Evolutionary conservation across 169 alveolate genomes (phyloP), one percentile per base, ranked within the genome.

Genomic region (Eimeria praecox): DNA sequence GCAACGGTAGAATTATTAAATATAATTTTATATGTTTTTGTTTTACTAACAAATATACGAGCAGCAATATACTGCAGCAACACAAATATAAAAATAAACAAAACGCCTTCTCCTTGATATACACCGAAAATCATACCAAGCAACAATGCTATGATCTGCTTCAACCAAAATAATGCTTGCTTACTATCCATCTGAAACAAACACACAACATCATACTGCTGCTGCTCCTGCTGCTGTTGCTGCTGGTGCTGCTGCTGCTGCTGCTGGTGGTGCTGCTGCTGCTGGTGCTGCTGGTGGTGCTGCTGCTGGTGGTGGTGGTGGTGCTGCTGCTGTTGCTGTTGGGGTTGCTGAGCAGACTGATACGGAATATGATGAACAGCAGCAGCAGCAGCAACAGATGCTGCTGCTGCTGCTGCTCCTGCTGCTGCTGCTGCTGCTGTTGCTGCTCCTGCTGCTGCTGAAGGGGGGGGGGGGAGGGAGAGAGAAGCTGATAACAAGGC

Each of bases 351-450:
- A n/a, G n/a, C n/a, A n/a, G n/a, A n/a, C n/a, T n/a, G n/a, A n/a
- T n/a, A n/a, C n/a, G n/a, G n/a, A n/a, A n/a, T n/a, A n/a, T n/a
- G n/a, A n/a, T n/a, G n/a, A n/a, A n/a, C n/a, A 49, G 83, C 83
- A 33, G 83, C 83, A 33, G 83, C 83, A 33, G 83, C 83, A 27
- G 46, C 40, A 27, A 20, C 22, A 22, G 44, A n/a, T 18, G 83
- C 83, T 73, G 83, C 42, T 35, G 83, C 83, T 73, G 83, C 83
- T 18, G 27, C n/a, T n/a, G n/a, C n/a, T n/a, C n/a, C n/a, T n/a
- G n/a, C n/a, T n/a, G n/a, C n/a, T n/a, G n/a, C n/a, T n/a, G n/a
- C n/a, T n/a, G n/a, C n/a, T n/a, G n/a, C n/a, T n/a, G n/a, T n/a
- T n/a, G n/a, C n/a, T n/a, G n/a, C n/a, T n/a, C n/a, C n/a, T n/a